Evolutionary conservation across 2,329 filamentous ascomycete species (phyloP), one percentile per base, ranked within the genome.

Genomic region (Fusarium humuli): DNA sequence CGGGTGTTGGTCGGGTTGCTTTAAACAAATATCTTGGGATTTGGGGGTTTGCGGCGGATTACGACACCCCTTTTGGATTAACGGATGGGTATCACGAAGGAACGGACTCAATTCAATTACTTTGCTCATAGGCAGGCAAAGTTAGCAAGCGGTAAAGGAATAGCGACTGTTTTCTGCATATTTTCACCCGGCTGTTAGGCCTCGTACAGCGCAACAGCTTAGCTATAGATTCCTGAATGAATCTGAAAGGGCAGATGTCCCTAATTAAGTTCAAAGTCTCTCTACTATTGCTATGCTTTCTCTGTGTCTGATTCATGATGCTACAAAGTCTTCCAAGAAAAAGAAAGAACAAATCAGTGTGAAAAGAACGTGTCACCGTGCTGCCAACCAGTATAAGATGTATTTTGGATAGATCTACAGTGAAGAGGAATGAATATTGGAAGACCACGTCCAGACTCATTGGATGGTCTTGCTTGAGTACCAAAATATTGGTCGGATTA

Each of bases 1-100:
- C 49, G 48, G 68, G 73, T 73, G 73, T 74, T 75, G 67, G 65
- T 61, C 57, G 72, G 71, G 50, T 70, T 70, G 68, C 68, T 71
- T 70, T 70, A 58, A 30, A 56, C 45, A 42, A 69, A 65, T 59
- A 57, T 69, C 46, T 65, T 70, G 68, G 68, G 68, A 61, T 34
- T 61, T 30, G 23, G 59, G 68, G 68, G 52, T 30, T 61, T 27
- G 22, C 53, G 44, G 40, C 46, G 50, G 68, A 61, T 54, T 30
- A 68, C 54, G 52, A 65, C 47, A 49, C 65, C 55, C 45, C 59
- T 23, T 53, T 69, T 69, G 65, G 59, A 71, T 72, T 63, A 57
- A 65, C 47, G 61, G 65, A 57, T 55, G 55, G 61, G 30, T 52
- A 72, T 72, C 41, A 72, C 47, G 65, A 71, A 20, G 46, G 53